Base-by-base conservation (phyloP, 331 rosid species). In the Pyrus hybrid region DNA sequence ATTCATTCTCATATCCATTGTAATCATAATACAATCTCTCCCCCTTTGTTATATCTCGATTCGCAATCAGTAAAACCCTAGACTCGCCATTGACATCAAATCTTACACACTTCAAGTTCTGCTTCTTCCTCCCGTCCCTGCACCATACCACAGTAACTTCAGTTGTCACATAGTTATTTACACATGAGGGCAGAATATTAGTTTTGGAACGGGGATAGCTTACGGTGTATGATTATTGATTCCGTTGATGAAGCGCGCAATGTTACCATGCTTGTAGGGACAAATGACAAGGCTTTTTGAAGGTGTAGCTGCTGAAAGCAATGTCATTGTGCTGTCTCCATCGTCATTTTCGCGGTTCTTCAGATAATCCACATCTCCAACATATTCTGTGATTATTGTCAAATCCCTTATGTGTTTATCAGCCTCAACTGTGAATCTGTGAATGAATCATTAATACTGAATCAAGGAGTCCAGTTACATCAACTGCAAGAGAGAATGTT, bases 251-350 rank as follows among this genome's bases (percentile, higher is more conserved):
- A 90, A 94, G 63, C 99, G 96, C 7, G 99, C 99, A 72, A 94
- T 90, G 85, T 94, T 94, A 78, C 97, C 83, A 6, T 82, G 87
- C 84, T 79, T 92, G 77, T 94, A 96, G 6, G 99, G 99, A 85
- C 97, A 94, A 75, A 94, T 81, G 77, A 94, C 97, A 54, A 94
- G 93, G 72, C 86, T 89, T 72, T 76, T 67, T 68, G 92, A 90
- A 76, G 97, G 88, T 78, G 82, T 73, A 25, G 93, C 74, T 35
- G 99, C 90, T 68, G 87, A 87, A 61, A 94, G 88, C 78, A 94
- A 85, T 29, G 99, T 94, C 99, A 94, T 94, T 71, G 92, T 94
- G 87, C 99, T 94, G 83, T 94, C 99, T 4, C 99, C 99, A 67
- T 83, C 96, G 70, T 92, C 96, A 60, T 86, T 78, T 85, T 92